Conservation (phyloP, 2,329 filamentous ascomycete genomes). For the Ceratocystiopsis sp. region DNA sequence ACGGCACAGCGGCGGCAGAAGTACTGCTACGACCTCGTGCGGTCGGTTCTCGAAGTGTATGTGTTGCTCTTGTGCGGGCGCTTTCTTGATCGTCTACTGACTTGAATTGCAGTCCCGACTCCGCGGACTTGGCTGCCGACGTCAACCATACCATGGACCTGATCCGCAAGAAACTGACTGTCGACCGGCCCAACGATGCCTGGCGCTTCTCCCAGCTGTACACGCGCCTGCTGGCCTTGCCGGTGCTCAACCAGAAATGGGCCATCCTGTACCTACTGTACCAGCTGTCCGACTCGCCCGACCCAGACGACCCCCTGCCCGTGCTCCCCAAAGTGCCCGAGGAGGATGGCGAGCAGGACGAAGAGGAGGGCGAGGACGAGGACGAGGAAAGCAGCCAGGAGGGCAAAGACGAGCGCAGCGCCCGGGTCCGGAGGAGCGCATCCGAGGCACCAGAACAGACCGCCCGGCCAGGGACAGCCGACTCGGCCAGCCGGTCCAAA, state of each 20-base stretch:
- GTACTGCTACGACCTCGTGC: slow-evolving; percentile 35
- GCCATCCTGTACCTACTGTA: slow-evolving; percentile 85
- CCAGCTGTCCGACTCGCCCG: slow-evolving; percentile 55
- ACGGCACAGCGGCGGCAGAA: slow-evolving; percentile 52
- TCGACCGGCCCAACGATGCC: slow-evolving; percentile 61
- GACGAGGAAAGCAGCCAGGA: slow-evolving; percentile 3
- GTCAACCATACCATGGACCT: slow-evolving; percentile 85
- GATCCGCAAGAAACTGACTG: slow-evolving; percentile 75
- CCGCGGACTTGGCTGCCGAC: slow-evolving; percentile 42
- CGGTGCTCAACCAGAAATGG: slow-evolving; percentile 91
- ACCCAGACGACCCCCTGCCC: slow-evolving; percentile 33
- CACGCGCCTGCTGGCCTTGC: slow-evolving; percentile 72
- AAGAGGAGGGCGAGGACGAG: slow-evolving; percentile 3
- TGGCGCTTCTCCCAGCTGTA: slow-evolving; percentile 82
- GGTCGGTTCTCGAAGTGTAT: slow-evolving; percentile 34
- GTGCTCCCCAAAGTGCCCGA: slow-evolving; percentile 21
- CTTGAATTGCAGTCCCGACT: slow-evolving; percentile 17
- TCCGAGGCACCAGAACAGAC: too few relatives aligned
- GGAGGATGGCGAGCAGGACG: slow-evolving; percentile 3
- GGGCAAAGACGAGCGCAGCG: too few relatives aligned
- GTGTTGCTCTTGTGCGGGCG: slow-evolving; percentile 4
- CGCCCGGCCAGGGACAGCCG: too few relatives aligned
- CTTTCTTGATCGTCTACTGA: background rate
- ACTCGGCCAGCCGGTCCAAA: background rate
- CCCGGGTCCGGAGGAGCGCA: too few relatives aligned